Conservation (phyloP, 306 rosid species). For the Oemleria cerasiformis region DNA sequence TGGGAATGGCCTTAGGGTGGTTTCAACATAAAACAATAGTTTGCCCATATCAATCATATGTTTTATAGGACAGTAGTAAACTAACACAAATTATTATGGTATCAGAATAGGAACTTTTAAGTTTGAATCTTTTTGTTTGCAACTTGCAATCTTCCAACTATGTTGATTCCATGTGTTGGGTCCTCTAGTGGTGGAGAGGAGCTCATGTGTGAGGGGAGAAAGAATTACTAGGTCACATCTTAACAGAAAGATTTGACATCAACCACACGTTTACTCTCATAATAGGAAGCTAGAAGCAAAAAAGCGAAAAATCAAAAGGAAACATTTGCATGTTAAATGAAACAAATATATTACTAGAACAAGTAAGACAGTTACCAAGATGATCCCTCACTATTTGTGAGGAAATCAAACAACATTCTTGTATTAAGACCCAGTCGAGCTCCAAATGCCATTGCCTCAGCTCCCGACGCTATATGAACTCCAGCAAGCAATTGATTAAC, state of each 20-base stretch:
- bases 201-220: not conserved
- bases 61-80: not conserved
- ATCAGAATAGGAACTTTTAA: not conserved
- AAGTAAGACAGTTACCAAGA: conserved; percentile 63
- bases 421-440: conserved; percentile 87
- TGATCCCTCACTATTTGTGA: conserved; percentile 70
- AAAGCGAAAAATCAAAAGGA: not conserved
- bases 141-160: not conserved
- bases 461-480: conserved; percentile 93
- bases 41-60: not conserved
- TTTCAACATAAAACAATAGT: not conserved
- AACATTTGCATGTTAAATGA: not conserved
- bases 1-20: not conserved
- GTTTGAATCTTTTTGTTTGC: not conserved
- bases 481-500: conserved; percentile 97
- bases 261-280: not conserved
- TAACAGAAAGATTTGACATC: not conserved
- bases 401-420: conserved; percentile 64
- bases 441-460: conserved; percentile 96
- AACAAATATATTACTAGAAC: not conserved
- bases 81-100: not conserved
- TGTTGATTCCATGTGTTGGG: not conserved
- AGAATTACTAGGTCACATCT: not conserved
- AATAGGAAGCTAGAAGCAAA: not conserved
- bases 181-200: not conserved